Evolutionary conservation across 768 basidiomycete genomes (phyloP), one percentile per base, ranked within the genome.

Genomic region (Sporobolomyces pararoseus): DNA sequence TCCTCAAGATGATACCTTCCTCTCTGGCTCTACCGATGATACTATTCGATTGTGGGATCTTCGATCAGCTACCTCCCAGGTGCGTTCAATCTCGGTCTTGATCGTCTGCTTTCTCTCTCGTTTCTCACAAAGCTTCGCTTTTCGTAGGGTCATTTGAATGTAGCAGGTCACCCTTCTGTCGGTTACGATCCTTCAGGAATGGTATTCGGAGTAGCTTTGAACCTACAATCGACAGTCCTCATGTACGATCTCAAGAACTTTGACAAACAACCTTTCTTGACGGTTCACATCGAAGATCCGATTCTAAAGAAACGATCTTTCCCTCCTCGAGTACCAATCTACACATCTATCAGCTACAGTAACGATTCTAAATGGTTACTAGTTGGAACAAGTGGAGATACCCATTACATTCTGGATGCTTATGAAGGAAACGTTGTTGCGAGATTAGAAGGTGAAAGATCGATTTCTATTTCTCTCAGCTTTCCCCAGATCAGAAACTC

Each of bases 41-140:
- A 97, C 93, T 2, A 94, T 98, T 25, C 86, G 95, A 32, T 81
- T 98, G 23, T 99, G 96, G 96, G 96, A 99, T 80, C 84, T 97
- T 47, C 87, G 94, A 52, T 82, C 87, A 17, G 86, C 87, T 0
- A 82, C 82, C 29, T 92, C 91, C 77, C 84, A 89, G 65, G 81
- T 82, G 44, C 53, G 81, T 32, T 27, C 51, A 19, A 10, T 23
- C 23, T n/a, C n/a, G n/a, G n/a, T n/a, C n/a, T n/a, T n/a, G n/a
- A n/a, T n/a, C n/a, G n/a, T n/a, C n/a, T n/a, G n/a, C n/a, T n/a
- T n/a, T n/a, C n/a, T n/a, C n/a, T n/a, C n/a, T n/a, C n/a, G n/a
- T n/a, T n/a, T n/a, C n/a, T n/a, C n/a, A n/a, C n/a, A n/a, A n/a
- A n/a, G n/a, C n/a, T n/a, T n/a, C n/a, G n/a, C n/a, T 23, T 7